phyloP scores from a whole-genome alignment of 208 protist genomes.

The Leishmania martiniquensis region DNA sequence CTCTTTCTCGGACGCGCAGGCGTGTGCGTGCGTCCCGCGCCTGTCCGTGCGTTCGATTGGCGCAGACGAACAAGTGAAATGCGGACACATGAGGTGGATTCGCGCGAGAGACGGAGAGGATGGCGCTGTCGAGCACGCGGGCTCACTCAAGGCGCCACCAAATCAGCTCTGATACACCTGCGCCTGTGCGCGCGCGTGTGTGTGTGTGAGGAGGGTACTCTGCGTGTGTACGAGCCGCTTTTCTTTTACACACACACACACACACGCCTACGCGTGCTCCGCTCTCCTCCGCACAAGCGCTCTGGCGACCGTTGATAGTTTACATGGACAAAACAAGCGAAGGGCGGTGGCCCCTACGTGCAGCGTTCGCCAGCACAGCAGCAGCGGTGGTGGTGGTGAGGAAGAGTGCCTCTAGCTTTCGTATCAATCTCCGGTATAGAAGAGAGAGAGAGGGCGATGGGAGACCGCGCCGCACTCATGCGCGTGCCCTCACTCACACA shows the following conservation, averaged over 20 bases:
- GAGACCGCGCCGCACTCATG: background rate
- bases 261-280: background rate
- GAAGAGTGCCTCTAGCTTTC: no score
- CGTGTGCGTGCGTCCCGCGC: background rate
- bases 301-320: background rate
- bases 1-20: background rate
- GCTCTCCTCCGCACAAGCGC: background rate
- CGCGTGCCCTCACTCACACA: background rate
- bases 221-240: background rate
- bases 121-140: background rate
- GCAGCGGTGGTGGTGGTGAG: background rate
- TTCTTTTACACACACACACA: background rate
- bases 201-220: no score
- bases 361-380: background rate
- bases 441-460: constrained; percentile 5
- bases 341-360: background rate
- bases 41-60: background rate
- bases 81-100: background rate
- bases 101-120: background rate
- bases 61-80: no score
- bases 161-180: no score
- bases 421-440: no score
- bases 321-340: background rate
- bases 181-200: no score
- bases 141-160: background rate